Percentiles rank a stretch among this genome's conserved stretches.
These are phyloP conservation scores for Sarcocystis neurona DNA, from an alignment of 169 alveolate species.

Conservation along the genomic window DNA sequence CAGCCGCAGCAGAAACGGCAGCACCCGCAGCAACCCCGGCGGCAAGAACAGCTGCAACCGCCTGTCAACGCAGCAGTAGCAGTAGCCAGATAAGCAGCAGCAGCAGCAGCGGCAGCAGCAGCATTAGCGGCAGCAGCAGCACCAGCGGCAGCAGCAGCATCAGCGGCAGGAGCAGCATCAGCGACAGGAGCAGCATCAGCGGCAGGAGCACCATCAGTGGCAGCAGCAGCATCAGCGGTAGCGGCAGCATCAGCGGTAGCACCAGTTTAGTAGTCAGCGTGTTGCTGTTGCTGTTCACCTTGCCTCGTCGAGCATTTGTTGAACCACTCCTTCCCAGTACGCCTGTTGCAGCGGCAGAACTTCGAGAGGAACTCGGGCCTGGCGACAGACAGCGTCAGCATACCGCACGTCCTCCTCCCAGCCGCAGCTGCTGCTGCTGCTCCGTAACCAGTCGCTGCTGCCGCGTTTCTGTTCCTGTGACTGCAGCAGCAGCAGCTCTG, in stretches of 20 bases:
- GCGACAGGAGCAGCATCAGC: background rate
- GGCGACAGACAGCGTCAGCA: slow-evolving; percentile 63
- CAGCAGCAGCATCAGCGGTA: background rate
- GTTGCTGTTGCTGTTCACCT: slow-evolving; percentile 33
- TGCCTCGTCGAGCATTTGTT: slow-evolving; percentile 61
- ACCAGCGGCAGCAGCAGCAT: background rate
- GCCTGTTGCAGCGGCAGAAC: slow-evolving; percentile 73
- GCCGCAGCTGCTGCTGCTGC: slow-evolving; percentile 64
- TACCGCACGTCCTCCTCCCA: slow-evolving; percentile 67
- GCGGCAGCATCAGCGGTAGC: background rate
- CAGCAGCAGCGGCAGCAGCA: background rate
- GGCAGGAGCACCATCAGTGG: background rate
- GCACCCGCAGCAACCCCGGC: background rate
- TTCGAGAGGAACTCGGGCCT: slow-evolving; percentile 68
- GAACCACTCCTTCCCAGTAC: slow-evolving; percentile 68
- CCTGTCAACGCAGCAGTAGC: background rate
- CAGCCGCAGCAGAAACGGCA: background rate
- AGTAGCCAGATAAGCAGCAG: background rate
- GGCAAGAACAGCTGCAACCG: background rate
- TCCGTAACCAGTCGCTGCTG: slow-evolving; percentile 31
- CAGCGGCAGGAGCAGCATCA: background rate
- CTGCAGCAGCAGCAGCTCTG: slow-evolving; percentile 42
- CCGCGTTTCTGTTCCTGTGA: background rate
- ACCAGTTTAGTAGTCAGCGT: background rate
- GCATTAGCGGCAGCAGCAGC: background rate